These are phyloP conservation scores for Trichosanthes cucumerina DNA, from an alignment of 306 rosid species.

Conservation along the genomic window DNA sequence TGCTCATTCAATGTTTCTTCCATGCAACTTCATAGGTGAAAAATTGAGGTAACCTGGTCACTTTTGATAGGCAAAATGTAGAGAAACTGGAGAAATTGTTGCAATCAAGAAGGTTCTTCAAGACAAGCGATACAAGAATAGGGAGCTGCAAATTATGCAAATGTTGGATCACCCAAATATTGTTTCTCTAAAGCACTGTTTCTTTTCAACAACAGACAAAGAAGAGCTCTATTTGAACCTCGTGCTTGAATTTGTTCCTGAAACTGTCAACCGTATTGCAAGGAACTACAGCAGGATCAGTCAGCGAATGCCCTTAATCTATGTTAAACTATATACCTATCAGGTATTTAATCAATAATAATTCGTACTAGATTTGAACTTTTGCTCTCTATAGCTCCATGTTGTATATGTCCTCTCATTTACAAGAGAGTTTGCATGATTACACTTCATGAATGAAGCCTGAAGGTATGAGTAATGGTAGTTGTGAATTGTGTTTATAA, in stretches of 20 bases:
- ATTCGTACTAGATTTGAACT: not conserved
- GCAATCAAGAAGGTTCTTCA: conserved; percentile 99
- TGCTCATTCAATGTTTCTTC: not conserved
- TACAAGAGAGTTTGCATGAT: not conserved
- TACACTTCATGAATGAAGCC: not conserved
- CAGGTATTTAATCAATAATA: conserved; percentile 41
- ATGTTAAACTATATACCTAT: conserved; percentile 89
- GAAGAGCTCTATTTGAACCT: conserved; percentile 91
- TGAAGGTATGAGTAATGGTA: not conserved
- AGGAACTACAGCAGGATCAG: conserved; percentile 78
- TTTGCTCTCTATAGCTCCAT: not conserved
- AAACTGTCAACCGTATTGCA: conserved; percentile 79
- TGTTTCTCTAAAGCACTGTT: conserved; percentile 81
- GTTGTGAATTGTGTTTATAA: not conserved
- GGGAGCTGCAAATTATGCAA: conserved; percentile 97
- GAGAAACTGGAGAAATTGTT: conserved; percentile 97
- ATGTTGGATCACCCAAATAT: conserved; percentile 98
- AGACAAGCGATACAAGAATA: conserved; percentile 95
- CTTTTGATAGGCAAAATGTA: conserved; percentile 75
- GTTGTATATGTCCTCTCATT: not conserved
- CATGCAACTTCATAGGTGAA: not conserved
- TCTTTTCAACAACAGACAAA: conserved; percentile 89
- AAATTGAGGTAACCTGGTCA: conserved; percentile 2
- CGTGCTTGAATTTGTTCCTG: conserved; percentile 95
- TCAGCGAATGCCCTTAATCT: conserved; percentile 92